Evolutionary conservation across 257 asterid species (phyloP), one percentile per base, ranked within the genome.

Genomic region (Solanum paucissectum): DNA sequence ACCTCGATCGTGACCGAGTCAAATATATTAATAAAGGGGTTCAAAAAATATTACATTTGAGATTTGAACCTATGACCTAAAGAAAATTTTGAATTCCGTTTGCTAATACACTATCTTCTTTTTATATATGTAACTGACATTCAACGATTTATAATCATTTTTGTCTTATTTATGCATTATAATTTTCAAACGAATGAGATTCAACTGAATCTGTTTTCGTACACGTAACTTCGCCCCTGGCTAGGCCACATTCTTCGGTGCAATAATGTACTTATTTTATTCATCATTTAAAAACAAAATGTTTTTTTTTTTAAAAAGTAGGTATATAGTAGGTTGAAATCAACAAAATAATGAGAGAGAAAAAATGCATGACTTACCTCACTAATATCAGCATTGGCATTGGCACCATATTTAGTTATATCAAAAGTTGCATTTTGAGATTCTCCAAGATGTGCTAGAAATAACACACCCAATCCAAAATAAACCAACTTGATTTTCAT

Each of bases 341-440:
- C 25, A 25, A 79, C 66, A 34, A 79, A 10, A 79, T 25, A 44
- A 79, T 44, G n/a, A 79, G 62, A 20, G 2, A 27, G 5, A 46
- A 40, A 23, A 66, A 9, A 66, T 33, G 62, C 23, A 62, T 21
- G 55, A 29, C 37, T 34, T 52, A 88, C 88, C 85, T 60, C 23
- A 16, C 40, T 85, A 38, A 88, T 20, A 20, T 88, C 88, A 36
- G 12, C 52, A 42, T 84, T 60, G 20, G 55, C 23, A 21, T 73
- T 88, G 34, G 85, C 90, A 72, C 88, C 88, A 75, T 75, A 75
- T 58, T 74, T 74, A 2, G 88, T 85, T 36, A 88, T 36, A 71
- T 72, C 87, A 46, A 88, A 66, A 34, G 21, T 20, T 5, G 25
- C 85, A 49, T 33, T 14, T 2, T 85, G 66, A 79, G 66, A 40